Percentiles rank a stretch among this genome's conserved stretches.
These are phyloP conservation scores for Parastagonospora nodorum DNA, from an alignment of 2,329 filamentous ascomycete species.

Conservation along the genomic window DNA sequence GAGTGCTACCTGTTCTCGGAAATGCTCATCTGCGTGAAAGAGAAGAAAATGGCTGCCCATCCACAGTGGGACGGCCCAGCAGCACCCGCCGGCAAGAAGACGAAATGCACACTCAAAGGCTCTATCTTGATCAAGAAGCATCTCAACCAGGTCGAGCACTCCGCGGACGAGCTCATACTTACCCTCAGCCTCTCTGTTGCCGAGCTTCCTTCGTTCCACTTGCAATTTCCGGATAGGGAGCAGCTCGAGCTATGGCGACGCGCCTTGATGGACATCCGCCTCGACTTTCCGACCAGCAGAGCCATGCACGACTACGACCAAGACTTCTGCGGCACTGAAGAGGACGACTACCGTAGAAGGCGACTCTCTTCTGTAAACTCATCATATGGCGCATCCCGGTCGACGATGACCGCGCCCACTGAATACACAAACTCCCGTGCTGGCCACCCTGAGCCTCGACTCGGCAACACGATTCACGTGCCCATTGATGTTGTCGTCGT, in stretches of 20 bases:
- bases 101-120: conserved; percentile 88
- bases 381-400: conserved; percentile 81
- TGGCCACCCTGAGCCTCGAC: conserved; percentile 50
- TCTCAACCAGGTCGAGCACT: conserved; percentile 81
- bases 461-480: conserved; percentile 71
- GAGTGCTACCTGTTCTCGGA: conserved; percentile 97
- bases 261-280: conserved; percentile 81
- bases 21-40: conserved; percentile 99
- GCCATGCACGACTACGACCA: conserved; percentile 76
- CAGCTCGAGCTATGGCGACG: conserved; percentile 92
- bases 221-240: conserved; percentile 81
- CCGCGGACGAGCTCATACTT: conserved; percentile 77
- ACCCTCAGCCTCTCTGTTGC: conserved; percentile 89
- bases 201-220: conserved; percentile 91
- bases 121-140: conserved; percentile 99
- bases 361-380: conserved; percentile 83
- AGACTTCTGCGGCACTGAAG: conserved; percentile 81
- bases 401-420: conserved; percentile 84
- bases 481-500: conserved; percentile 96
- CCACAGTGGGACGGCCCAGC: conserved; percentile 69
- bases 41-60: conserved; percentile 73
- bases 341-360: conserved; percentile 81
- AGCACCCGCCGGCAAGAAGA: conserved; percentile 62
- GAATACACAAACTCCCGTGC: conserved; percentile 78
- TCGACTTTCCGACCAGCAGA: conserved; percentile 60